Percentiles rank a stretch among this genome's conserved stretches.
Evolutionary conservation across 108 stramenopile species (phyloP).

Genomic region (Cyclotella atomus): DNA sequence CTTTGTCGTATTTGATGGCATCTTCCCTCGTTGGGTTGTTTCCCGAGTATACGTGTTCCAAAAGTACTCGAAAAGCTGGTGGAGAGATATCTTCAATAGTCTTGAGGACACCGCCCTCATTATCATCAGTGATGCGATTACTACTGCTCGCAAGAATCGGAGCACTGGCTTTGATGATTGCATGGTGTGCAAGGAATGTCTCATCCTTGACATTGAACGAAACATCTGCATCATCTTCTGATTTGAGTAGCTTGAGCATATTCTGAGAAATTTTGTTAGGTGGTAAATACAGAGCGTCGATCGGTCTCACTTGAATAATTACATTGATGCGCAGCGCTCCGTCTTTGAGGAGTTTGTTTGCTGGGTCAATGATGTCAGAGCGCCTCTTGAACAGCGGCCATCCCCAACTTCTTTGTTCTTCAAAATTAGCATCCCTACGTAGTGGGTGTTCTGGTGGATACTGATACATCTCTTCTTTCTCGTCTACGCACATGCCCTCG

Average conservation of each 20-base stretch:
- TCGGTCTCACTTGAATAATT: neutral
- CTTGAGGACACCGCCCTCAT: neutral
- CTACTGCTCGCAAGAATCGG: too few species aligned
- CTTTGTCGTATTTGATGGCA: neutral
- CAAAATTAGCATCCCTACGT: too few species aligned
- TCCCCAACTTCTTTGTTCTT: too few species aligned
- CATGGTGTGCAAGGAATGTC: neutral
- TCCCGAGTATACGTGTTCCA: conserved; percentile 21
- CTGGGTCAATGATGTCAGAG: conserved; percentile 1
- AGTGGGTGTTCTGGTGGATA: neutral
- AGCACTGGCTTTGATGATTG: too few species aligned
- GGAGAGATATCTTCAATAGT: conserved; percentile 11
- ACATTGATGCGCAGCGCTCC: conserved; percentile 11
- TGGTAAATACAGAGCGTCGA: neutral
- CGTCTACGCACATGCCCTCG: too few species aligned
- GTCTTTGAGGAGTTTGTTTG: conserved; percentile 1
- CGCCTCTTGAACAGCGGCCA: neutral
- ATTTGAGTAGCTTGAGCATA: neutral
- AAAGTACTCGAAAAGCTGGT: conserved; percentile 13
- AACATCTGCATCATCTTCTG: conserved; percentile 10
- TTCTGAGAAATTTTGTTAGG: neutral
- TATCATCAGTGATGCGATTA: too few species aligned
- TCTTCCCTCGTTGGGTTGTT: neutral
- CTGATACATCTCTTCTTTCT: neutral
- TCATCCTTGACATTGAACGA: conserved; percentile 12